Conservation (phyloP, 805 yeast genomes). For the Blastobotrys mokoenaii region DNA sequence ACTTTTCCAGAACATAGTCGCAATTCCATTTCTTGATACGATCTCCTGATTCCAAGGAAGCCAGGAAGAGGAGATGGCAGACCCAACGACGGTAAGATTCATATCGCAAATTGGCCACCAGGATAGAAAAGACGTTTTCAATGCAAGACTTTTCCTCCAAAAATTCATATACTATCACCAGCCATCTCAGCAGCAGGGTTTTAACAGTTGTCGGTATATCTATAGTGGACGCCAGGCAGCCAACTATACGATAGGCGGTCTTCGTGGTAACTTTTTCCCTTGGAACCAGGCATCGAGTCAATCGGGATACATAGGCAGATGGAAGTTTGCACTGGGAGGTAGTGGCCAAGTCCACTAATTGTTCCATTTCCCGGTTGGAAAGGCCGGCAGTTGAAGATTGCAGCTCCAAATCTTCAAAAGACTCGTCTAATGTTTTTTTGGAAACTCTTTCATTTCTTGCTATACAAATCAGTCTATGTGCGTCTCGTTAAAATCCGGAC, state of each 20-base stretch:
- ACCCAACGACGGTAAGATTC: conserved; percentile 15
- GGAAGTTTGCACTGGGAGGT: conserved; percentile 5
- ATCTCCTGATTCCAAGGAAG: no score
- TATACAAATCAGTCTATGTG: no score
- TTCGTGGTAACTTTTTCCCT: conserved; percentile 19
- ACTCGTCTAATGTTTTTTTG: no score
- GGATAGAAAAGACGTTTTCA: conserved; percentile 12
- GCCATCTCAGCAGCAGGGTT: conserved; percentile 16
- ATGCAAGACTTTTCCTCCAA: conserved; percentile 14
- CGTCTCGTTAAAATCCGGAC: no score
- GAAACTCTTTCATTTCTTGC: no score
- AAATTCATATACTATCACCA: conserved; percentile 11
- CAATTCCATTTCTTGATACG: no score
- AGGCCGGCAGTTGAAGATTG: neutral
- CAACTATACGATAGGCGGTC: conserved; percentile 23
- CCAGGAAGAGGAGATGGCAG: conserved; percentile 16
- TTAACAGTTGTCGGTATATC: conserved; percentile 7
- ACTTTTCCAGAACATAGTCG: no score
- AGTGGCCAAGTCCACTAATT: conserved; percentile 1
- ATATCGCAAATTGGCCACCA: conserved; percentile 15
- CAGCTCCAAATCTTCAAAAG: no score
- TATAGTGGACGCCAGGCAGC: conserved; percentile 10
- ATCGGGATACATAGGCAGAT: neutral
- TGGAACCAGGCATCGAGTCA: conserved; percentile 15
- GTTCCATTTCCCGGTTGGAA: neutral